Evolutionary conservation across 2,329 filamentous ascomycete genomes (phyloP), one percentile per base, ranked within the genome.

Genomic region (Shiraia sp.): DNA sequence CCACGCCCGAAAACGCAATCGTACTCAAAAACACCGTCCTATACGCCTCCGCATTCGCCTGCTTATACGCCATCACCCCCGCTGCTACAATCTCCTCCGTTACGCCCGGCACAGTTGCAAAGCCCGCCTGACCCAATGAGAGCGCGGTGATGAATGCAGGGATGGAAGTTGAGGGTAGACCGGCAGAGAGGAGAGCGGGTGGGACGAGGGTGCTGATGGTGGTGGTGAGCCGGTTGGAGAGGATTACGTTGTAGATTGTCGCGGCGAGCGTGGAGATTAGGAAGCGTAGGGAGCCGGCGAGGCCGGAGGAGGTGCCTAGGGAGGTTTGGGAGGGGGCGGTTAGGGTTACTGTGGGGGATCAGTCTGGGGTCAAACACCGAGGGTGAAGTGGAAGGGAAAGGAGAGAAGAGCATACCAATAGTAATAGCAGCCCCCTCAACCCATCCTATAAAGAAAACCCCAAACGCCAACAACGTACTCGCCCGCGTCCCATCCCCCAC

Each of bases 221-320:
- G 5, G 36, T 15, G 14, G 23, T 30, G 10, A 51, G 32, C 5
- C 47, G 40, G 15, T 44, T 45, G 12, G 42, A 39, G 12, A 49
- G 35, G 24, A 49, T 41, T n/a, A 23, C 33, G 12, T 28, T 19
- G 26, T 45, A 49, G 25, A 49, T 34, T 2, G 46, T 35, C 12
- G 35, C 35, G 12, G 44, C 23, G 32, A 44, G 32, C 10, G 41
- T 32, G 31, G 68, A 70, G n/a, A 70, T 69, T 3, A 70, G 67
- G 1, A 71, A 68, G 4, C 71, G 67, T 25, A 73, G 69, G 2
- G 69, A 72, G 2, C 70, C 68, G 5, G 72, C 53, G 9, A 72
- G 45, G n/a, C 71, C 71, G 4, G 65, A 70, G 2, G 72, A 70
- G 6, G 72, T 53, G 19, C 72, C 72, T 30, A 74, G 73, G 12